phyloP scores from a whole-genome alignment of 495 filamentous ascomycete species.

The Hypoxylon fragiforme region DNA sequence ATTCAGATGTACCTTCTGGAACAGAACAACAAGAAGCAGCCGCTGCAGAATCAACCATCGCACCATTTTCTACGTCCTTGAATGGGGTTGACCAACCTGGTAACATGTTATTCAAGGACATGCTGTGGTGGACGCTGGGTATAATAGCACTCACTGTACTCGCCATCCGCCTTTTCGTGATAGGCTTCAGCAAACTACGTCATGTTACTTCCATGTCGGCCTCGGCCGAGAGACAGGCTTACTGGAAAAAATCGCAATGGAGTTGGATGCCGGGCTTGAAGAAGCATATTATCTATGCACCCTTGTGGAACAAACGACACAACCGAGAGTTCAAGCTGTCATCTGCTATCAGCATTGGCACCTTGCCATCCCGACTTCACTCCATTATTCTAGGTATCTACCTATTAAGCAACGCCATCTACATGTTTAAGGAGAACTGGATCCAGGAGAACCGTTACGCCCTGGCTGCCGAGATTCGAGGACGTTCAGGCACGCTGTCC shows the following conservation, averaged over 20 bases:
- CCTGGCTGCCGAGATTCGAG: constrained; percentile 66
- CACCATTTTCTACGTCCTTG: constrained; percentile 51
- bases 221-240: constrained; percentile 48
- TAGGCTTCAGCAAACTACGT: constrained; percentile 49
- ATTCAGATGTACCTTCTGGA: constrained; percentile 21
- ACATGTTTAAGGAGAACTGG: constrained; percentile 67
- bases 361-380: constrained; percentile 83
- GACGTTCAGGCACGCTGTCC: constrained; percentile 74
- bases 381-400: constrained; percentile 68
- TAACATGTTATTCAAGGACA: constrained; percentile 52
- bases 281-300: constrained; percentile 80
- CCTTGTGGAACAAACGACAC: constrained; percentile 78
- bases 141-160: constrained; percentile 51
- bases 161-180: constrained; percentile 46
- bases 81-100: constrained; percentile 55
- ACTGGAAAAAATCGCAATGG: constrained; percentile 52
- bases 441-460: constrained; percentile 50
- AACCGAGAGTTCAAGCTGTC: constrained; percentile 84
- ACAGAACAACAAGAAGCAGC: constrained; percentile 19
- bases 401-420: constrained; percentile 64
- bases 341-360: constrained; percentile 77
- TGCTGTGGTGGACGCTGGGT: constrained; percentile 55
- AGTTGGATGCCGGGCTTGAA: constrained; percentile 66
- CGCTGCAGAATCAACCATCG: constrained; percentile 42
- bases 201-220: constrained; percentile 54